Conservation (phyloP, 306 rosid species). For the Prosopis cineraria region DNA sequence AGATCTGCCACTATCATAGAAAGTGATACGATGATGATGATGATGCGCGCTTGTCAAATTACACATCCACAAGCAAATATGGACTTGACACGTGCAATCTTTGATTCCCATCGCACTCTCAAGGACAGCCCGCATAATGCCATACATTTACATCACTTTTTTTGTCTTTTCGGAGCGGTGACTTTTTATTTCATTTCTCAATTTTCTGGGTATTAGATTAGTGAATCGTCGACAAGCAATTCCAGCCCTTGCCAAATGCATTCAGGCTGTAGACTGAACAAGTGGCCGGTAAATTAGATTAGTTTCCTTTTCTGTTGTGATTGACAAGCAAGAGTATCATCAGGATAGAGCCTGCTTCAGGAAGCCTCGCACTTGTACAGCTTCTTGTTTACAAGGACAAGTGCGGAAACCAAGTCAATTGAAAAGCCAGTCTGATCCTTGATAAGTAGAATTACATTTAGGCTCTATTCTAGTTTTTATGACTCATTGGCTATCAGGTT, state of each 20-base stretch:
- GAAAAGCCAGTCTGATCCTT: background rate
- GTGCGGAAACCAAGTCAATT: background rate
- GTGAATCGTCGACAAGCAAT: background rate
- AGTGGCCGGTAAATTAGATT: background rate
- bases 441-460: background rate
- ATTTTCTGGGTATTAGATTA: background rate
- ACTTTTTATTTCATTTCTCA: background rate
- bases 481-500: conserved; percentile 68
- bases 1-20: background rate
- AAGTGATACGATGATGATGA: conserved; percentile 36
- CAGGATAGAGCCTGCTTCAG: background rate
- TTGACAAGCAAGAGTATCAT: background rate
- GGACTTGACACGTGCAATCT: conserved; percentile 32
- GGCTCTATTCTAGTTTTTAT: background rate
- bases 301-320: background rate
- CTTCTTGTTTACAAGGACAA: background rate
- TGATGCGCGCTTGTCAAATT: conserved; percentile 37
- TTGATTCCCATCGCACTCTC: background rate
- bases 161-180: background rate
- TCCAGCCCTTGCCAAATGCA: background rate
- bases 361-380: background rate
- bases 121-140: background rate
- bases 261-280: background rate
- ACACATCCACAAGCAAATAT: conserved; percentile 38
- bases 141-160: background rate